phyloP scores from a whole-genome alignment of 148 eudicot genomes.

The Rhododendron simsii region DNA sequence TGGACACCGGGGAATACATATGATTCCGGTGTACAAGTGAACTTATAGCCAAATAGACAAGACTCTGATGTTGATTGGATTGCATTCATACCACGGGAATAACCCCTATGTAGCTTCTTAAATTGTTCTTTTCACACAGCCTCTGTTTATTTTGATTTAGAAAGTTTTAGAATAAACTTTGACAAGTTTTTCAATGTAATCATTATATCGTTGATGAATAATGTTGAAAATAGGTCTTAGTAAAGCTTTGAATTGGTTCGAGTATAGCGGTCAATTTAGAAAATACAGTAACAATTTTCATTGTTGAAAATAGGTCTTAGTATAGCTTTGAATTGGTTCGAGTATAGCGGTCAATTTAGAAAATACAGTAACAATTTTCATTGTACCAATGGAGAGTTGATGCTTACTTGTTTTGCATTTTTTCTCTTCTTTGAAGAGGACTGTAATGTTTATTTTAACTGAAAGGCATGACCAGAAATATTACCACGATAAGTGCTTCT shows the following conservation, averaged over 20 bases:
- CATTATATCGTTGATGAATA: background rate
- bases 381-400: background rate
- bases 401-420: background rate
- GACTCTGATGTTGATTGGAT: no score
- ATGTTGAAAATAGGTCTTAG: background rate
- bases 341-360: background rate
- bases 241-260: background rate
- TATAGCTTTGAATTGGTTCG: background rate
- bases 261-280: background rate
- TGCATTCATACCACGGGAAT: background rate
- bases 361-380: background rate
- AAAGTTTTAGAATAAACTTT: background rate
- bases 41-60: background rate
- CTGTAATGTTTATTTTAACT: background rate
- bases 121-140: background rate
- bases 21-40: constrained; percentile 75
- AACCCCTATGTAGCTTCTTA: no score
- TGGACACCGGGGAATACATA: constrained; percentile 66
- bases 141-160: no score
- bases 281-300: no score
- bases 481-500: background rate
- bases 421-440: no score
- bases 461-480: background rate
- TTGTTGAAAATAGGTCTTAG: background rate
- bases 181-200: background rate